Conservation (phyloP, 805 yeast genomes). For the Debaryomyces hansenii region DNA sequence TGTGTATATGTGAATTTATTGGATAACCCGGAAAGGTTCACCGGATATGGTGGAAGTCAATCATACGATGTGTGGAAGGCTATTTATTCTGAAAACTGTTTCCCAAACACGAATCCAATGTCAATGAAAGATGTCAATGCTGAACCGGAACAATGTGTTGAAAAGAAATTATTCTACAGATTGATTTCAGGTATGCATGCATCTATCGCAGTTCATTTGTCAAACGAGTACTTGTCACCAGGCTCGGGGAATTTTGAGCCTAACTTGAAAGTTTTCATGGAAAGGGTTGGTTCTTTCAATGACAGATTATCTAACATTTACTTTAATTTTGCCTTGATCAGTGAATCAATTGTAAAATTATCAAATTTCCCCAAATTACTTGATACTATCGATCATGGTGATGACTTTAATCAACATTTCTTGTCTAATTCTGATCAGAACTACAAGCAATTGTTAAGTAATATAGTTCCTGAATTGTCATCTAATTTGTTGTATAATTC, state of each 20-base stretch:
- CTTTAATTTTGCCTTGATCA: constrained; percentile 86
- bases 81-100: constrained; percentile 89
- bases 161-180: constrained; percentile 85
- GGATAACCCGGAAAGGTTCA: constrained; percentile 92
- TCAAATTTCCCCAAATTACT: constrained; percentile 28
- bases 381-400: constrained; percentile 24
- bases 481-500: constrained; percentile 46
- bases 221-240: constrained; percentile 74
- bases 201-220: constrained; percentile 88
- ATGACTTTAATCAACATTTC: constrained; percentile 38
- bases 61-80: constrained; percentile 91
- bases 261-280: constrained; percentile 76
- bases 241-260: constrained; percentile 83
- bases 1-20: constrained; percentile 83
- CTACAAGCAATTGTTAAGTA: constrained; percentile 27
- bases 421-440: constrained; percentile 47
- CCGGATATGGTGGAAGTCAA: constrained; percentile 94
- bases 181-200: constrained; percentile 93
- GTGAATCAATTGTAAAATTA: constrained; percentile 73
- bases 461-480: constrained; percentile 40
- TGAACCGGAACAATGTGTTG: constrained; percentile 61
- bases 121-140: constrained; percentile 28
- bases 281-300: constrained; percentile 84
- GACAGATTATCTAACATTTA: constrained; percentile 89
- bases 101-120: constrained; percentile 50